Evolutionary conservation across 139 green algal species (phyloP).

Genomic region (Chlorella sp.): DNA sequence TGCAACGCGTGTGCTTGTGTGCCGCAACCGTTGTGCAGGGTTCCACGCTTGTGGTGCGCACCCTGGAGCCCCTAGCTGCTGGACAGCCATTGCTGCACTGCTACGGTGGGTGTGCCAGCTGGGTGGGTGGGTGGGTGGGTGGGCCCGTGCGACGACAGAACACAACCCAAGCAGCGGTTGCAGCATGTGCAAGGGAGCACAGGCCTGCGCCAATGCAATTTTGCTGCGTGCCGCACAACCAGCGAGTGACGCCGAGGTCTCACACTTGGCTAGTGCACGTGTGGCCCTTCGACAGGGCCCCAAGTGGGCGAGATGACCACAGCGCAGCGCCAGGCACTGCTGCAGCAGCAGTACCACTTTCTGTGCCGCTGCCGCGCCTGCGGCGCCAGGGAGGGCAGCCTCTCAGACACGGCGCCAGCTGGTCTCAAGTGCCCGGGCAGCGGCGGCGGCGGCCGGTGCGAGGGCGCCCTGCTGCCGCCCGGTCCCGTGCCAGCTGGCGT

Average conservation of each 20-base stretch:
- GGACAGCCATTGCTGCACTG: slow-evolving; percentile 35
- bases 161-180: too few relatives aligned
- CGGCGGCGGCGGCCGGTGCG: slow-evolving; percentile 11
- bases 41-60: background rate
- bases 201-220: too few relatives aligned
- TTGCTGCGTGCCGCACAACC: too few relatives aligned
- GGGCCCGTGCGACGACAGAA: too few relatives aligned
- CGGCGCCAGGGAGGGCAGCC: background rate
- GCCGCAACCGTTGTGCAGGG: slow-evolving; percentile 5
- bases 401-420: background rate
- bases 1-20: background rate
- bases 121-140: background rate
- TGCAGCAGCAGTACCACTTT: slow-evolving; percentile 48
- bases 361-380: slow-evolving; percentile 40
- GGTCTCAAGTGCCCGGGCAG: slow-evolving; percentile 17
- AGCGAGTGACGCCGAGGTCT: too few relatives aligned
- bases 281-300: background rate
- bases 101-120: slow-evolving; percentile 48
- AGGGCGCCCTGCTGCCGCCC: slow-evolving; percentile 18
- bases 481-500: background rate
- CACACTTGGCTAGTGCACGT: too few relatives aligned
- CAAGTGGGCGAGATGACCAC: slow-evolving; percentile 38
- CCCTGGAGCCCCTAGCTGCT: background rate
- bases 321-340: slow-evolving; percentile 19
- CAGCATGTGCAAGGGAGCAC: too few relatives aligned